Base-by-base conservation (phyloP, 805 yeast species). In the Hanseniaspora pseudoguilliermondii region DNA sequence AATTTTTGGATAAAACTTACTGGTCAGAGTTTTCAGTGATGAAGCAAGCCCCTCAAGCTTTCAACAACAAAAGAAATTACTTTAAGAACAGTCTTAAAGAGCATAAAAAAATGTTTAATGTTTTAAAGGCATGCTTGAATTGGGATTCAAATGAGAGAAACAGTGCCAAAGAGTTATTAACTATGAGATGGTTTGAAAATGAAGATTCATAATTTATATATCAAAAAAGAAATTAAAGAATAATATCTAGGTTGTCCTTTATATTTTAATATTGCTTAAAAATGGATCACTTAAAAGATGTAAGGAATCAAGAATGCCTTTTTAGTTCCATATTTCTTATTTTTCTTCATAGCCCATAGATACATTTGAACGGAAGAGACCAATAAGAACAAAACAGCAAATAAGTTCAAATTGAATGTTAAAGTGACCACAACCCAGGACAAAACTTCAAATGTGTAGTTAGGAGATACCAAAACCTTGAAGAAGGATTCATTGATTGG, bases 291-390 rank as follows among this genome's bases (percentile, higher is more conserved):
- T 67, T 67, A 88, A 57, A 81, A 74, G 35, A 90, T 61, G 63
- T 69, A 87, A 25, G 98, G 98, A 62, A 93, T 72, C 69, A 82
- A 74, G 59, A 86, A 84, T 66, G 88, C 83, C 71, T 89, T 83
- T 66, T 79, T 75, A 63, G 81, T 80, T 64, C 91, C 91, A 68
- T 91, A 93, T 60, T 80, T 79, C 63, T 73, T 74, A 71, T 91
- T 95, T 69, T 88, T 90, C 74, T 87, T 83, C 57, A 79, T 76
- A 23, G 97, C 97, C 97, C 97, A 91, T 54, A 80, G 62, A 72
- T 78, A 83, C 97, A 93, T 91, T 67, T 93, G 96, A 42, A 69
- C 76, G 15, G 85, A 73, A 49, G 93, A 83, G 49, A 87, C 86
- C 20, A 74, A 62, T 51, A 82, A 72, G 72, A 93, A 93, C 23